Percentiles rank a stretch among this genome's conserved stretches.
phyloP scores from a whole-genome alignment of 257 asterid species.

The Leptodermis oblonga region DNA sequence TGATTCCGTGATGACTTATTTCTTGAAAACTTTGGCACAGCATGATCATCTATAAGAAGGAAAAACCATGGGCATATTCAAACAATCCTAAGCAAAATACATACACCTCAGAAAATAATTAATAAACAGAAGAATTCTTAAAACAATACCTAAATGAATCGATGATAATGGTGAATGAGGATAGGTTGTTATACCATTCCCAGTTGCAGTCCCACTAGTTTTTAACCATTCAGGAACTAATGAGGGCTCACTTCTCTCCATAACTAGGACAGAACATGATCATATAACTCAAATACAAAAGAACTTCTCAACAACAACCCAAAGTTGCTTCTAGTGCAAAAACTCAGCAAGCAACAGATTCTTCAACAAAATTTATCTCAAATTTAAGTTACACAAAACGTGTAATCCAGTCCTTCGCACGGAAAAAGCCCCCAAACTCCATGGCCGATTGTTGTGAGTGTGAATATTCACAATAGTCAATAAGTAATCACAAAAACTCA shows the following conservation, averaged over 20 bases:
- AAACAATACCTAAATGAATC: slow-evolving; percentile 45
- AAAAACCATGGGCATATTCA: slow-evolving; percentile 7
- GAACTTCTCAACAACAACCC: slow-evolving; percentile 24
- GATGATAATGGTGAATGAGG: slow-evolving; percentile 15
- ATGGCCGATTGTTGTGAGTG: background rate
- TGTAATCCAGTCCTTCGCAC: too few species aligned
- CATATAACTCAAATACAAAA: slow-evolving; percentile 29
- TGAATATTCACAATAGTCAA: background rate
- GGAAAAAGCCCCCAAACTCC: too few species aligned
- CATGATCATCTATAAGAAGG: slow-evolving; percentile 55
- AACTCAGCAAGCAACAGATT: background rate
- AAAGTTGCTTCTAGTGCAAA: background rate
- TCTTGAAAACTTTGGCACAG: slow-evolving; percentile 50
- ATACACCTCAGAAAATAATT: background rate
- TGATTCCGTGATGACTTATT: slow-evolving; percentile 49
- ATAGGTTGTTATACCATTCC: slow-evolving; percentile 29
- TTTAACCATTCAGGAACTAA: slow-evolving; percentile 89
- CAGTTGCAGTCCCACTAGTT: slow-evolving; percentile 49
- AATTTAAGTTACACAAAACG: too few species aligned
- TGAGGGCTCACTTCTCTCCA: slow-evolving; percentile 88
- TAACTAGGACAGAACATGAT: slow-evolving; percentile 52
- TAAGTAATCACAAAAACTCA: background rate
- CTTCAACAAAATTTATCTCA: too few species aligned
- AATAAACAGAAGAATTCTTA: background rate
- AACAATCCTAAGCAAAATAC: background rate